A percentile compares a stretch with the other conserved stretches of the same genome.
Conservation (phyloP, 441 rosid genomes). For the Metrosideros polymorpha region DNA sequence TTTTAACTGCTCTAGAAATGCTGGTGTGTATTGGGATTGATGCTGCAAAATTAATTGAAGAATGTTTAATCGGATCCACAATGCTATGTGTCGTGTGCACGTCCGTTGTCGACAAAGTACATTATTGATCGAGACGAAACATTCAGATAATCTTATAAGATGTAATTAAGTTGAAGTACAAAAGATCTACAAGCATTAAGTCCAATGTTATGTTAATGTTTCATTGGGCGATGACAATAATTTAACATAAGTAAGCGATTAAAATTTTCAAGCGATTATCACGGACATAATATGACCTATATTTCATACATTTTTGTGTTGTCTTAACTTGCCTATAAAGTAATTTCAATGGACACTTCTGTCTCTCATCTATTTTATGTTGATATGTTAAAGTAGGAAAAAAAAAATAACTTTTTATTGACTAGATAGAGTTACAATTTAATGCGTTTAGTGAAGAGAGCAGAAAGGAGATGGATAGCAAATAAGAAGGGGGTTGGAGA, state of each 20-base stretch:
- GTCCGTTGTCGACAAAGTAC: fast-evolving
- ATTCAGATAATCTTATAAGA: fast-evolving
- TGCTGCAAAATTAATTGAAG: neutral
- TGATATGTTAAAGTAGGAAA: neutral
- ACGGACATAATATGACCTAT: neutral
- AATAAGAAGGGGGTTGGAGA: too few species aligned
- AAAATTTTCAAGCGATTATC: neutral
- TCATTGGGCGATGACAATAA: neutral
- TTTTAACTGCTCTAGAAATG: neutral
- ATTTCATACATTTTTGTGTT: neutral
- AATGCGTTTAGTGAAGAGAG: neutral
- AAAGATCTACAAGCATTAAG: neutral
- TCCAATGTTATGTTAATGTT: neutral
- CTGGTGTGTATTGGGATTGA: neutral
- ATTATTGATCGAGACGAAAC: fast-evolving
- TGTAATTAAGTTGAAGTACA: too few species aligned
- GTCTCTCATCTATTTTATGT: neutral
- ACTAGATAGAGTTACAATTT: neutral
- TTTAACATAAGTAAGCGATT: neutral
- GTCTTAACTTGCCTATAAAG: neutral
- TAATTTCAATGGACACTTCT: neutral
- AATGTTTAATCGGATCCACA: neutral
- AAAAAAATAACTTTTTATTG: neutral
- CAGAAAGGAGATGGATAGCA: neutral
- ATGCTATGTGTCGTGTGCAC: neutral